phyloP scores from a whole-genome alignment of 1,284 basidiomycete genomes.

The Blastosporella zonata region DNA sequence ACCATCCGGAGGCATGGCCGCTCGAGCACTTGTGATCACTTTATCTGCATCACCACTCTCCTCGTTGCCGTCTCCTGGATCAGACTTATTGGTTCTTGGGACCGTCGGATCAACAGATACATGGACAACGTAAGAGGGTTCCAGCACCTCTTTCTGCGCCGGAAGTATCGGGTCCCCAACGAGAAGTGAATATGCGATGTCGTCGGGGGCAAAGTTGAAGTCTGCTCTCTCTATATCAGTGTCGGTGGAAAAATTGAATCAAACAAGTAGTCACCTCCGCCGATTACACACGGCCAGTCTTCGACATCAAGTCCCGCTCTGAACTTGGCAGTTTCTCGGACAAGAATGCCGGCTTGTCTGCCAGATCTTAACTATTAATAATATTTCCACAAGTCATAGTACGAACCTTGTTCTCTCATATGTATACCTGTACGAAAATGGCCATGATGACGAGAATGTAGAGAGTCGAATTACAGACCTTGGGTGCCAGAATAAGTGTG shows the following conservation, averaged over 20 bases:
- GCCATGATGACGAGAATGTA: constrained; percentile 2
- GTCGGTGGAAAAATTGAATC: background rate
- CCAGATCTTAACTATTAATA: background rate
- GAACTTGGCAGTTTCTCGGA: constrained; percentile 65
- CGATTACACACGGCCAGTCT: constrained; percentile 77
- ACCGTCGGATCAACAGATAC: constrained; percentile 67
- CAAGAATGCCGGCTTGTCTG: constrained; percentile 69
- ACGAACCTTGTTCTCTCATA: constrained; percentile 82
- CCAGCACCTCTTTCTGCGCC: constrained; percentile 53
- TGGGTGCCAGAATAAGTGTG: constrained; percentile 94
- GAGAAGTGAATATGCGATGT: constrained; percentile 84
- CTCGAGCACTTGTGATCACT: constrained; percentile 76
- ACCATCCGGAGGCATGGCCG: constrained; percentile 62
- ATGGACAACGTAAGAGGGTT: constrained; percentile 79
- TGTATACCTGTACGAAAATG: constrained; percentile 51
- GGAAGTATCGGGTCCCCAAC: constrained; percentile 55
- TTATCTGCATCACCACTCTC: constrained; percentile 64
- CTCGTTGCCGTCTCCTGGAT: constrained; percentile 45
- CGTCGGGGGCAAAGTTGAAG: constrained; percentile 89
- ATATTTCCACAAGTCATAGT: constrained; percentile 2
- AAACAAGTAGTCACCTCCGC: constrained; percentile 63
- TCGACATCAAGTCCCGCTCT: constrained; percentile 43
- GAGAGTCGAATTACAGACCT: constrained; percentile 43
- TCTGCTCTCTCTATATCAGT: constrained; percentile 47
- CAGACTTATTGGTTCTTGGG: constrained; percentile 28